These are phyloP conservation scores for Xerocomellus intermedius DNA, from an alignment of 768 basidiomycete species.

Conservation along the genomic window DNA sequence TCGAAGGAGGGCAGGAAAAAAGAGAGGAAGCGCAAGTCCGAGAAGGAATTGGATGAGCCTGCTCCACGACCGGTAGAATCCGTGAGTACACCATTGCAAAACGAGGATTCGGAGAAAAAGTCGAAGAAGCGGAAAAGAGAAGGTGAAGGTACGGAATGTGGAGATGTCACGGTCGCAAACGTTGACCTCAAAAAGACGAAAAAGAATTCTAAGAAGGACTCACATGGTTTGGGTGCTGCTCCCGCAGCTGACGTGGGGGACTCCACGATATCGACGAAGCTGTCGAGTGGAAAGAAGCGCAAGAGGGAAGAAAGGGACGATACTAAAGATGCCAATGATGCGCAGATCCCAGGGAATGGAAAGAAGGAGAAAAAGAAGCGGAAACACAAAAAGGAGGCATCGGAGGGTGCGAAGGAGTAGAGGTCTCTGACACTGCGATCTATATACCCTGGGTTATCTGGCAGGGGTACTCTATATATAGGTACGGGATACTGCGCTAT, in stretches of 20 bases:
- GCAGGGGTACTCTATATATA: neutral
- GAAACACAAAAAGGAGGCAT: slow-evolving; percentile 16
- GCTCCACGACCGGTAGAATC: slow-evolving; percentile 11
- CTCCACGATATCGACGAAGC: neutral
- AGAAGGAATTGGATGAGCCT: slow-evolving; percentile 21
- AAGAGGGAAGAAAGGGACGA: slow-evolving; percentile 16
- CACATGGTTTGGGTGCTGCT: slow-evolving; percentile 1
- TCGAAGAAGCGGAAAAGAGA: slow-evolving; percentile 38
- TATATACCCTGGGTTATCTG: slow-evolving; percentile 2
- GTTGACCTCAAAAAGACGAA: slow-evolving; percentile 27
- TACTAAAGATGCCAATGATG: slow-evolving; percentile 7
- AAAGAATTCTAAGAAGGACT: slow-evolving; percentile 16
- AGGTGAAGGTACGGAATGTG: slow-evolving; percentile 7
- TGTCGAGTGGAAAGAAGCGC: slow-evolving; percentile 27
- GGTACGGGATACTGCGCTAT: neutral
- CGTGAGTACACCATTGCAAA: neutral
- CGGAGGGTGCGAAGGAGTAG: slow-evolving; percentile 3
- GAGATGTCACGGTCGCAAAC: slow-evolving; percentile 3
- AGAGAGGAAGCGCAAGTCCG: slow-evolving; percentile 18
- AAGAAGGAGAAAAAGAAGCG: slow-evolving; percentile 34
- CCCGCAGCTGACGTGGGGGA: slow-evolving; percentile 15
- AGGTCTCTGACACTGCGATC: neutral
- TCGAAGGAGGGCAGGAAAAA: slow-evolving; percentile 12
- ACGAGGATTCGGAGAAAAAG: slow-evolving; percentile 14
- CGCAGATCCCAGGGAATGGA: slow-evolving; percentile 17